Conservation (phyloP, 2,329 filamentous ascomycete species). For the Delphinella strobiligena region DNA sequence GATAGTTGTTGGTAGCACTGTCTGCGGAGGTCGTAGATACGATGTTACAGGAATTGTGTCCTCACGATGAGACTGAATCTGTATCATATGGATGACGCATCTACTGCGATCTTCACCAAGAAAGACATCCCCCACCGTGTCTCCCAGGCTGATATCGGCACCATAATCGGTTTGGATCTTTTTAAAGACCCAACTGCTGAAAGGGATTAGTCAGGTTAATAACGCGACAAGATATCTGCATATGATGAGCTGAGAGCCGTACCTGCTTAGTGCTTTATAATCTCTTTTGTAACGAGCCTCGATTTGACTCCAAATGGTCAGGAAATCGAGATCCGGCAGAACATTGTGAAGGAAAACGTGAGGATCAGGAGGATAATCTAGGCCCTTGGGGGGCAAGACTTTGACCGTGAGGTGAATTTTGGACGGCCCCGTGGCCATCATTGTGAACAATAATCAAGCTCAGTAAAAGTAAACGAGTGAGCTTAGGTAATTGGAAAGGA, state of each 20-base stretch:
- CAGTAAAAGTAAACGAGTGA: too few species aligned
- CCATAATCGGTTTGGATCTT: constrained; percentile 24
- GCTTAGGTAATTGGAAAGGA: too few species aligned
- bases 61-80: constrained; percentile 18
- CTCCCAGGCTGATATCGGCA: constrained; percentile 24
- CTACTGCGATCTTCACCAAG: constrained; percentile 16
- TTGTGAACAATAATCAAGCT: too few species aligned
- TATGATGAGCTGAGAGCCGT: constrained; percentile 1
- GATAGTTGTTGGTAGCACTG: background rate
- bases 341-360: constrained; percentile 19
- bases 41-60: constrained; percentile 22
- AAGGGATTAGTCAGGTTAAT: constrained; percentile 15
- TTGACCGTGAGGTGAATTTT: constrained; percentile 1
- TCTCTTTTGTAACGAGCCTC: constrained; percentile 24
- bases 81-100: constrained; percentile 21
- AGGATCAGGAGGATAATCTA: background rate
- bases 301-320: constrained; percentile 19
- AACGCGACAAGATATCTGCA: background rate
- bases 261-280: constrained; percentile 12
- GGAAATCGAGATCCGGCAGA: constrained; percentile 18
- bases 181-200: constrained; percentile 21
- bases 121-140: constrained; percentile 24
- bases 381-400: background rate
- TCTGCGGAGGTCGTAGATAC: constrained; percentile 12
- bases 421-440: background rate